phyloP scores from a whole-genome alignment of 371 early-diverging fungal species.

The Mucor racemosus region DNA sequence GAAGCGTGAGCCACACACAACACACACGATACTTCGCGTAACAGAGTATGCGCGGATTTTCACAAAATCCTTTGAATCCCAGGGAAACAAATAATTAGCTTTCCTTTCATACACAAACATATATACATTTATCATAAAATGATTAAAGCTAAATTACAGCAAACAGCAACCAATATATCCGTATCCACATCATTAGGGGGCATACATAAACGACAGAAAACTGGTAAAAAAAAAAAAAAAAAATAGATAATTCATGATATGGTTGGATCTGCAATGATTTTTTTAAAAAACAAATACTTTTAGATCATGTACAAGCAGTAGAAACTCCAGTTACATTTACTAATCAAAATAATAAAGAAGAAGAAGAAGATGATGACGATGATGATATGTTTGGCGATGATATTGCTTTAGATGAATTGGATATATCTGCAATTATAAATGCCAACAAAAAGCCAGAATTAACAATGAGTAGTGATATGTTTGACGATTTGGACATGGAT shows the following conservation, averaged over 20 bases:
- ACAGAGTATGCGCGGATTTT: not conserved
- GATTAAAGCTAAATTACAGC: not conserved
- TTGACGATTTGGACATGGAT: conserved; percentile 19
- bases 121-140: not conserved
- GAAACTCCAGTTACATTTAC: not conserved
- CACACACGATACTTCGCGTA: not conserved
- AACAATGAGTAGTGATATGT: conserved; percentile 3
- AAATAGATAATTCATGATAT: no score
- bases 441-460: not conserved
- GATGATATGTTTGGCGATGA: conserved; percentile 53
- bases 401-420: conserved; percentile 37
- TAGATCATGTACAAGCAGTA: not conserved
- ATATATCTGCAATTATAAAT: conserved; percentile 11
- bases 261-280: not conserved
- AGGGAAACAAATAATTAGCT: not conserved
- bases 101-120: not conserved
- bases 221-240: conserved; percentile 2
- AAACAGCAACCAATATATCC: not conserved
- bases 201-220: conserved; percentile 11
- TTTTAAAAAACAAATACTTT: not conserved
- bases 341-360: not conserved
- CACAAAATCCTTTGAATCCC: not conserved
- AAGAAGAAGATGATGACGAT: conserved; percentile 23
- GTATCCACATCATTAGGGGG: not conserved
- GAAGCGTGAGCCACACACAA: not conserved